A percentile compares a stretch with the other conserved stretches of the same genome.
These are phyloP conservation scores for Heracleum sosnowskyi DNA, from an alignment of 129 eudicot species.

Conservation along the genomic window DNA sequence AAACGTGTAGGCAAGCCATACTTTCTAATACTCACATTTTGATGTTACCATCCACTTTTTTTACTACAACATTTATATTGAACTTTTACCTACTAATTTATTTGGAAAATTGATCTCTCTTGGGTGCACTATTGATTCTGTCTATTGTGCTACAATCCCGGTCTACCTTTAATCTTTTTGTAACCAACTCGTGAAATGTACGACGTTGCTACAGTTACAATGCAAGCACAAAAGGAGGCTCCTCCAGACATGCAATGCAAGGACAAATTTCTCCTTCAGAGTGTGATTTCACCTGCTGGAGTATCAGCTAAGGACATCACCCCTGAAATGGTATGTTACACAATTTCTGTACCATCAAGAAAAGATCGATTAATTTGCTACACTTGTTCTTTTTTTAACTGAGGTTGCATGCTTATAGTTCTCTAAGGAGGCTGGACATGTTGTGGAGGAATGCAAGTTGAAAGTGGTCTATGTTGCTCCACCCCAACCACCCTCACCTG, in stretches of 20 bases:
- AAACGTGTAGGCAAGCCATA: neutral
- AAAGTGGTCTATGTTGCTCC: conserved; percentile 62
- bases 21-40: no score
- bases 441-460: conserved; percentile 83
- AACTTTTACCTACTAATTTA: neutral
- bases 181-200: neutral
- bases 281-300: conserved; percentile 55
- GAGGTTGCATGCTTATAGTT: conserved; percentile 40
- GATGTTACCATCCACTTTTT: no score
- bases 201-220: conserved; percentile 50
- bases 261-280: conserved; percentile 93
- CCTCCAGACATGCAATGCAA: conserved; percentile 95
- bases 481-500: conserved; percentile 64
- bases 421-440: conserved; percentile 58
- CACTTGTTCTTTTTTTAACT: conserved; percentile 3
- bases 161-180: neutral
- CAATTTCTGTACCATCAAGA: neutral
- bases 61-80: neutral
- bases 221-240: conserved; percentile 96
- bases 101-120: neutral
- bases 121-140: neutral
- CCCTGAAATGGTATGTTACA: conserved; percentile 76
- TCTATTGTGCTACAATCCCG: neutral
- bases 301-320: conserved; percentile 69
- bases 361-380: neutral